Base-by-base conservation (phyloP, 139 green algal species). In the Eudorina sp. region DNA sequence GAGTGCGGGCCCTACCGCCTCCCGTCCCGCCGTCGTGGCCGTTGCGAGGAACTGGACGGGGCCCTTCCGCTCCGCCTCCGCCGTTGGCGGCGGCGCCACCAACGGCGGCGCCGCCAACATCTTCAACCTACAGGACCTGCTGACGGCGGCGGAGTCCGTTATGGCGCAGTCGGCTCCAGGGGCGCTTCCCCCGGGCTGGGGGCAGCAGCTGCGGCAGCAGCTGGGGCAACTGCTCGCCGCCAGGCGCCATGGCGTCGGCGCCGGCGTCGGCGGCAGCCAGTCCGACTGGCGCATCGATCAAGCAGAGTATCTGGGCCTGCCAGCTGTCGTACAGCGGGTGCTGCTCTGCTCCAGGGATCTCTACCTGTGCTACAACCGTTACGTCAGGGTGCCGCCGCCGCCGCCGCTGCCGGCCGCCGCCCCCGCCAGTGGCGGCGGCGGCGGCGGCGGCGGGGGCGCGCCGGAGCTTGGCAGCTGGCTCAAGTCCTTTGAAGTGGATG, bases 281-380 rank as follows among this genome's bases (percentile, higher is more conserved):
- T 14, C 36, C 40, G 31, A 48, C 75, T 55, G n/a, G 48, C 19
- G 34, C 18, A 68, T 68, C 2, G 75, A 68, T 19, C 25, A 14
- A 11, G 75, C n/a, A n/a, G 4, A 29, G 4, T 68, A 38, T 4
- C 31, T 51, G 75, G 48, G 48, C 11, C n/a, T 83, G 19, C 48
- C 41, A 0, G 58, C 21, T 2, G 79, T 45, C 25, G 23, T 68
- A 27, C 62, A 68, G 45, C n/a, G 31, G 7, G 29, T 68, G 19
- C 7, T 9, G 34, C 21, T 87, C 62, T 87, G 81, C 64, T 31
- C 38, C 21, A 53, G n/a, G 16, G 81, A 87, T 29, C 81, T 87
- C 45, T 87, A 87, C 43, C 64, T 78, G 3, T 87, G 81, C 62
- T 87, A 87, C 31, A 36, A 69, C 34, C 31, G 6, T 1, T 87